Base-by-base conservation (phyloP, 768 basidiomycete species). In the Lentinula boryana region DNA sequence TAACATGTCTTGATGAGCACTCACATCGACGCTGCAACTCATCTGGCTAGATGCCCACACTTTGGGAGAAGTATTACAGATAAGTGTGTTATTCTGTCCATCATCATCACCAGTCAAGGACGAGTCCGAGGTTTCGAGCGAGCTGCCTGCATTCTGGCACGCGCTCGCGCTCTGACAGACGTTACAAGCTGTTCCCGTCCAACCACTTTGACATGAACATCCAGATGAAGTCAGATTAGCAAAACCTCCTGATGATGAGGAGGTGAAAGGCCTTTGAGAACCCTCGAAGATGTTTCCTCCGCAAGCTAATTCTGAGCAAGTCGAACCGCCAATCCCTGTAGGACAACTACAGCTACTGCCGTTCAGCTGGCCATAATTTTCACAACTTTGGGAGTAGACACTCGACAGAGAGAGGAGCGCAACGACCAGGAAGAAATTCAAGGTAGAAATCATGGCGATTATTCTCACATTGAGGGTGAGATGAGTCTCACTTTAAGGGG, bases 251-350 rank as follows among this genome's bases (percentile, higher is more conserved):
- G 74, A 69, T 41, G 76, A 69, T 33, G 69, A 60, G 16, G 80
- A 68, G 12, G 82, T 73, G 52, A 88, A 70, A 43, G 84, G 71
- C n/a, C 86, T 81, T 54, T 76, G 68, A 2, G 82, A 70, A 58
- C 87, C 89, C 67, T 93, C 85, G 68, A 89, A 93, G 48, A 96
- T 84, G 56, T 84, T 88, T 1, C 92, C 92, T 10, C 90, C 90
- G 63, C 95, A 97, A 1, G 80, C 84, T 0, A 89, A 84, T 60
- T 82, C 78, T 1, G 84, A 78, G 68, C 93, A 94, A 21, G 80
- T 81, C 31, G 82, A 58, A 6, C 89, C 91, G 10, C 89, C 89
- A 68, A 91, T 93, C 12, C 93, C 93, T 23, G 84, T 80, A 4
- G 93, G 93, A 71, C 95, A 97, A 23, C 79, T 71, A 69, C 94